Evolutionary conservation across 2,329 filamentous ascomycete genomes (phyloP), one percentile per base, ranked within the genome.

Genomic region (Hymenoscyphus fructigenus): DNA sequence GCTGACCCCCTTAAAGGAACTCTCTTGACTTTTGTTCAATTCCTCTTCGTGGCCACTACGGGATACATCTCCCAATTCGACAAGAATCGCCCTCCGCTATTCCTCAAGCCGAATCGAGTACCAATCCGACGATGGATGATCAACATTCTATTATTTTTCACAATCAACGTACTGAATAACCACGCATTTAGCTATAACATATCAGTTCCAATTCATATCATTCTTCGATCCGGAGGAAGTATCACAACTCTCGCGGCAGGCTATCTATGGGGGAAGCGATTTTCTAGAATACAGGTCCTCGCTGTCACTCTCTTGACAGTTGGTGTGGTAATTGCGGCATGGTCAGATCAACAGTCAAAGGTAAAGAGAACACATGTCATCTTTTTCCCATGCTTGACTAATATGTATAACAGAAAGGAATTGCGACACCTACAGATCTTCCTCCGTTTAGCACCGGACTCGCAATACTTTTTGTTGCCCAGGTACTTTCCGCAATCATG

Each of bases 111-210:
- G 20, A 93, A 93, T 69, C 88, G 87, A 60, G 92, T 98, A 3
- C 95, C 95, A 0, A 81, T 98, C 62, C 84, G 84, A 58, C 90
- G 92, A 75, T 98, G 95, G 93, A 75, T 91, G 59, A 82, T 94
- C 73, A 97, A 96, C 75, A 97, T 97, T 53, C 81, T 90, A 3
- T 85, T 97, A 71, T 98, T 98, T 79, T 95, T 96, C 76, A 85
- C 86, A 67, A 95, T 99, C 79, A 99, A 98, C 73, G 87, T 98
- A 65, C 80, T 99, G 75, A 99, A 99, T 79, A 99, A 99, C 74
- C 94, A 94, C 82, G 95, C 94, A 6, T 99, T 99, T 77, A 93
- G 92, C 68, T 99, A 97, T 79, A 89, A 93, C 72, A 98, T 99
- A 64, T 97, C 93, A 6, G 92, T 99, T 0, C 95, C 95, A 1